Evolutionary conservation across 2,329 filamentous ascomycete genomes (phyloP), one percentile per base, ranked within the genome.

Genomic region (Pseudophaeomoniella oleicola): DNA sequence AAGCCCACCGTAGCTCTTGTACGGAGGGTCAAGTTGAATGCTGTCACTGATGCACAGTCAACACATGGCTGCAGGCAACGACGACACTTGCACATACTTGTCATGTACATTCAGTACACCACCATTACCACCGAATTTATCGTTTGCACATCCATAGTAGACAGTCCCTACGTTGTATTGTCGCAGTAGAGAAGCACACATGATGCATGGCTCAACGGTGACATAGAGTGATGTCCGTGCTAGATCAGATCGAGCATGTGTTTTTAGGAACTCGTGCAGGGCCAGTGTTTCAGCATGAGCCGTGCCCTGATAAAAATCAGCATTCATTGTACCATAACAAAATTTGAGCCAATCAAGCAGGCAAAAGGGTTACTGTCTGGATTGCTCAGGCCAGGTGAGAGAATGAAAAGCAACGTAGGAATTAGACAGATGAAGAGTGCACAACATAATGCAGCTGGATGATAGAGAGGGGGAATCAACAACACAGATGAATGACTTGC

Each of bases 191-290:
- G 86, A 92, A 10, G 90, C 90, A 55, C 90, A 98, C 90, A 98
- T 98, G 62, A 98, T 85, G 57, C 90, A 98, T 3, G 90, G 90
- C 60, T 98, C 92, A 37, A 98, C 88, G 0, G 90, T 98, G 34
- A 98, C 90, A 58, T 98, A 98, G 36, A 98, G 73, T 51, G 81
- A 76, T 6, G 77, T 81, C 44, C 87, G 73, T 29, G 65, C 66
- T 46, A 96, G 67, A 43, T 88, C 72, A 10, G 69, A 70, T 19
- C 74, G 70, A 37, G 79, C 70, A 45, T 90, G 71, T 36, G 67
- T 69, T 15, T 69, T 62, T 32, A 82, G 63, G 45, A 81, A 73
- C 43, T 74, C 62, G 39, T 72, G 66, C 37, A 98, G 69, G 34
- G 87, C 90, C 60, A 96, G 78, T 53, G 96, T 92, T 56, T 98